Conservation (phyloP, 306 rosid genomes). For the Sophora flavescens region DNA sequence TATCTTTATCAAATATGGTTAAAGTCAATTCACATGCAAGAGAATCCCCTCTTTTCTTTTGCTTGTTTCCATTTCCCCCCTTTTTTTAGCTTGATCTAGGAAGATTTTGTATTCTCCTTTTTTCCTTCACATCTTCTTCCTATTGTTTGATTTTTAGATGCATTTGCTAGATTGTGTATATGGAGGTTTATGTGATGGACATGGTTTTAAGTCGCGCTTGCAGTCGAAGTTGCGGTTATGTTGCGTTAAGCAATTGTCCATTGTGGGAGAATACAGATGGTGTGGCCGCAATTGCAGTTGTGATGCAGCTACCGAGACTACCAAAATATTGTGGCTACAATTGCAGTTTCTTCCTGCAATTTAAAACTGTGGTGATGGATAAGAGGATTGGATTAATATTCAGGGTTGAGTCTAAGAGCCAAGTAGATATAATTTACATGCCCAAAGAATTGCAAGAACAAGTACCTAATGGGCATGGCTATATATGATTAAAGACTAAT, state of each 20-base stretch:
- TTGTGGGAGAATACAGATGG: too few relatives aligned
- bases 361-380: neutral
- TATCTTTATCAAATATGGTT: conserved; percentile 21
- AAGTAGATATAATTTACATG: neutral
- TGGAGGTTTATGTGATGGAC: neutral
- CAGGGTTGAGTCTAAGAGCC: conserved; percentile 15
- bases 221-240: too few relatives aligned
- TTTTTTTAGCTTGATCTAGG: neutral
- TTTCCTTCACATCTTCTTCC: neutral
- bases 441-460: neutral
- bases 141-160: neutral
- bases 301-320: too few relatives aligned
- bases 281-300: too few relatives aligned
- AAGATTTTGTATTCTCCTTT: conserved; percentile 25
- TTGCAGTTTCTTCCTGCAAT: too few relatives aligned
- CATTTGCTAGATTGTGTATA: conserved; percentile 16
- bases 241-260: too few relatives aligned
- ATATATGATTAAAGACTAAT: neutral
- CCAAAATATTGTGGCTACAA: too few relatives aligned
- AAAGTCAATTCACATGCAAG: conserved; percentile 15
- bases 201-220: too few relatives aligned
- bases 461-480: neutral
- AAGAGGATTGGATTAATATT: conserved; percentile 19
- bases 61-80: neutral
- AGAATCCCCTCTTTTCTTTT: conserved; percentile 16